Percentiles rank a stretch among this genome's conserved stretches.
phyloP scores from a whole-genome alignment of 139 green algal species.

The Auxenochlorella pyrenoidosa region DNA sequence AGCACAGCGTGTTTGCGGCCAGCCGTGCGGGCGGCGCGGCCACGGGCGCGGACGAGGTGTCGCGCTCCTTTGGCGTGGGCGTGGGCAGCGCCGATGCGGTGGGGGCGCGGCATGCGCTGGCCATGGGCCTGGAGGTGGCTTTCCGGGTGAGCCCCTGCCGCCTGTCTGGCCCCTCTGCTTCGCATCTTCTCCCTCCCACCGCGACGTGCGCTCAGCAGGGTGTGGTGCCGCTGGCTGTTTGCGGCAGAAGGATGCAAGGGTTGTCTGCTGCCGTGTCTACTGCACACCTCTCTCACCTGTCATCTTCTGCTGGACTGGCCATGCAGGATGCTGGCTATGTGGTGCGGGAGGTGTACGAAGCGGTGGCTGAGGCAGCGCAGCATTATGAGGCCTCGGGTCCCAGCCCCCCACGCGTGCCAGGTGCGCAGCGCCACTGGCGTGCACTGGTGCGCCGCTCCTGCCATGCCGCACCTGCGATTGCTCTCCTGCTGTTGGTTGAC shows the following conservation, averaged over 20 bases:
- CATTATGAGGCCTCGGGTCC: slow-evolving; percentile 46
- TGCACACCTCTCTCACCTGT: neutral
- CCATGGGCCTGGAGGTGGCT: slow-evolving; percentile 64
- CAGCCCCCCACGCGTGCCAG: neutral
- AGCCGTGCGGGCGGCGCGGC: slow-evolving; percentile 22
- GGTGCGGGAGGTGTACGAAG: slow-evolving; percentile 34
- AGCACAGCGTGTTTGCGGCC: slow-evolving; percentile 48
- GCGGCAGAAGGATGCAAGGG: too few relatives aligned
- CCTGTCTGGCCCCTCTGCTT: too few relatives aligned
- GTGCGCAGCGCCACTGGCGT: neutral
- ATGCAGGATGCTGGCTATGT: slow-evolving; percentile 38
- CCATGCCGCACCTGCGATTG: too few relatives aligned
- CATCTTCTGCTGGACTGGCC: neutral
- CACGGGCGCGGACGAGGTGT: slow-evolving; percentile 17
- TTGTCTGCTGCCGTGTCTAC: neutral
- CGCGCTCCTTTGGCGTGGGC: slow-evolving; percentile 39
- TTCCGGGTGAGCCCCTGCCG: slow-evolving; percentile 37
- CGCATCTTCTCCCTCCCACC: too few relatives aligned
- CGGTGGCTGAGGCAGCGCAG: slow-evolving; percentile 31
- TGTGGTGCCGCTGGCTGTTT: too few relatives aligned
- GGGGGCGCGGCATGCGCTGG: slow-evolving; percentile 78
- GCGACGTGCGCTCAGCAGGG: too few relatives aligned
- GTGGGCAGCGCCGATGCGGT: slow-evolving; percentile 67
- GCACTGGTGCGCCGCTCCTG: too few relatives aligned
- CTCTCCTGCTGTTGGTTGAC: neutral